Evolutionary conservation across 192 early-diverging fungal species (phyloP), one percentile per base, ranked within the genome.

Genomic region (Entomortierella chlamydospora): DNA sequence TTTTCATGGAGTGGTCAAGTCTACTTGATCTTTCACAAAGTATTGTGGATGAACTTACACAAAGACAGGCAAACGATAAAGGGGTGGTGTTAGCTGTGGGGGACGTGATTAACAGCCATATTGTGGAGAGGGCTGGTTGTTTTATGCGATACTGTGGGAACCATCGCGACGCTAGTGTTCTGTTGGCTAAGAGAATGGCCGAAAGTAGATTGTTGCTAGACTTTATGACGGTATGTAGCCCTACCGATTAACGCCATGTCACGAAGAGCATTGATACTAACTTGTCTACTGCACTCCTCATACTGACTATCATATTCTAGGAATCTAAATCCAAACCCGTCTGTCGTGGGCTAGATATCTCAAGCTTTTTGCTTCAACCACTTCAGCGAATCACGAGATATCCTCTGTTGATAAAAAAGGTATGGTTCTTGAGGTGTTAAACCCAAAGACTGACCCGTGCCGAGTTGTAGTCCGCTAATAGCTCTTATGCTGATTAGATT

Each of bases 381-480:
- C 88, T 99, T 29, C 98, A 99, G 80, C 90, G 98, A 7, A 88
- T 99, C 42, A 96, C 97, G 17, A 87, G 97, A 82, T 99, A 98
- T 81, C 92, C 92, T 25, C 83, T 99, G 49, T 85, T 98, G 17
- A 85, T 99, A 28, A 87, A 91, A 17, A 91, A 95, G 74, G 89
- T 90, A 83, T 7, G 15, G 51, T 23, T 9, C 4, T 45, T 20
- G 34, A 37, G 39, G 15, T 34, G 20, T 15, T 34, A 4, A 60
- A 42, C 9, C 20, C 7, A 20, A 49, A 30, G 56, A n/a, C n/a
- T n/a, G n/a, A n/a, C n/a, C n/a, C n/a, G n/a, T n/a, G n/a, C n/a
- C n/a, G n/a, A n/a, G n/a, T n/a, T n/a, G n/a, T n/a, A n/a, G n/a
- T n/a, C n/a, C n/a, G n/a, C n/a, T n/a, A n/a, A n/a, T n/a, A n/a